phyloP scores from a whole-genome alignment of 2,329 filamentous ascomycete genomes.

The Pezicula neosporulosa region DNA sequence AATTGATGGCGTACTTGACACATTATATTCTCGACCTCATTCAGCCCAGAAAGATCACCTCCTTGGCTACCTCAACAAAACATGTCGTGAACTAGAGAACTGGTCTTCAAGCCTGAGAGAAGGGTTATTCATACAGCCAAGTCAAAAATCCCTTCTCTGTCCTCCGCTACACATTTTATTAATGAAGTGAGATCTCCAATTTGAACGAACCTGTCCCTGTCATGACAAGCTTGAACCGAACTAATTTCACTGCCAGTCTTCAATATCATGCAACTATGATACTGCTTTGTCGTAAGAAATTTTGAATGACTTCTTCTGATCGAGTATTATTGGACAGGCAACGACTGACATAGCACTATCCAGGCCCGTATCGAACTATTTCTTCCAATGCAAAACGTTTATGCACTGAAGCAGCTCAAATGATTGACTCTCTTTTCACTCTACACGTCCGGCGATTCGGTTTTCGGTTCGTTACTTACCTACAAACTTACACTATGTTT shows the following conservation, averaged over 20 bases:
- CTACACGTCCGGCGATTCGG: not conserved
- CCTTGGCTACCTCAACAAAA: not conserved
- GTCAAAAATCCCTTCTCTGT: not conserved
- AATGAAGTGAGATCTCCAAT: not conserved
- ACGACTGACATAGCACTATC: too few species aligned
- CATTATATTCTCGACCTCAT: not conserved
- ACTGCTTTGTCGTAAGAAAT: constrained; percentile 9
- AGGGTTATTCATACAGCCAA: not conserved
- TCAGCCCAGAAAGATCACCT: not conserved
- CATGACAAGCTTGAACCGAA: not conserved
- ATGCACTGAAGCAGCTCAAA: constrained; percentile 17
- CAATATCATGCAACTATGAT: constrained; percentile 15
- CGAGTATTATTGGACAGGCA: too few species aligned
- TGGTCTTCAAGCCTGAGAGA: not conserved
- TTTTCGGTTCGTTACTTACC: not conserved
- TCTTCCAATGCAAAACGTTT: constrained; percentile 10
- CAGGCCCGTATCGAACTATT: constrained; percentile 7
- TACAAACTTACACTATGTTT: not conserved
- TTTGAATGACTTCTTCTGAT: too few species aligned
- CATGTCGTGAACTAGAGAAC: not conserved
- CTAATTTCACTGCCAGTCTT: constrained; percentile 2
- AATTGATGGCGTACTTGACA: not conserved
- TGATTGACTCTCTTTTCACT: constrained; percentile 16
- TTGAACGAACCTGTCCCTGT: not conserved
- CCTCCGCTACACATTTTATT: not conserved